Conservation (phyloP, 1,284 basidiomycete genomes). For the Abortiporus biennis region DNA sequence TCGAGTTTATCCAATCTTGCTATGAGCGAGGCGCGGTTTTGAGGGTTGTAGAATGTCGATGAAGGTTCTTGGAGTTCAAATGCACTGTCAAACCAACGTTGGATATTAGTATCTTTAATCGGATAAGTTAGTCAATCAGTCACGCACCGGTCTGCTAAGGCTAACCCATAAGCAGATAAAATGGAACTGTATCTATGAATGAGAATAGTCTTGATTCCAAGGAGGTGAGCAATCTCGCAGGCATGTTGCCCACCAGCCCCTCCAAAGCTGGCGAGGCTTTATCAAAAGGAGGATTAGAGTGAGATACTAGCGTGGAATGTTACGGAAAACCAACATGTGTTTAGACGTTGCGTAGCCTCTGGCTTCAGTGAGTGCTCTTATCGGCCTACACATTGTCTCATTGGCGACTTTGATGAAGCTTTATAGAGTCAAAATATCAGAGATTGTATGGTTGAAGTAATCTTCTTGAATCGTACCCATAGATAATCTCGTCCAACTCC, state of each 20-base stretch:
- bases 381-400: slow-evolving; percentile 91
- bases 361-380: slow-evolving; percentile 88
- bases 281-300: neutral
- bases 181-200: slow-evolving; percentile 86
- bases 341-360: slow-evolving; percentile 80
- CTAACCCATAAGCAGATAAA: slow-evolving; percentile 86
- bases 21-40: slow-evolving; percentile 47
- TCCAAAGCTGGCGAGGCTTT: slow-evolving; percentile 81
- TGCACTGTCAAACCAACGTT: slow-evolving; percentile 39
- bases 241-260: slow-evolving; percentile 92
- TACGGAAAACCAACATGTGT: slow-evolving; percentile 55
- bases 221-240: slow-evolving; percentile 76
- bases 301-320: neutral
- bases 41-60: slow-evolving; percentile 64
- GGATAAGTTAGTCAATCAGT: neutral
- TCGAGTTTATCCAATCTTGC: slow-evolving; percentile 66
- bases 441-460: neutral
- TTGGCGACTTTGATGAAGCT: slow-evolving; percentile 93
- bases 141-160: slow-evolving; percentile 77
- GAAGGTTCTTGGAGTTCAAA: slow-evolving; percentile 85
- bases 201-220: slow-evolving; percentile 81
- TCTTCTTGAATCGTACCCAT: slow-evolving; percentile 51
- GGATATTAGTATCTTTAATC: neutral
- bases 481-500: slow-evolving; percentile 82
- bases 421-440: slow-evolving; percentile 3